A percentile compares a stretch with the other conserved stretches of the same genome.
phyloP scores from a whole-genome alignment of 352 stramenopile species.

The Pythium aquatile region DNA sequence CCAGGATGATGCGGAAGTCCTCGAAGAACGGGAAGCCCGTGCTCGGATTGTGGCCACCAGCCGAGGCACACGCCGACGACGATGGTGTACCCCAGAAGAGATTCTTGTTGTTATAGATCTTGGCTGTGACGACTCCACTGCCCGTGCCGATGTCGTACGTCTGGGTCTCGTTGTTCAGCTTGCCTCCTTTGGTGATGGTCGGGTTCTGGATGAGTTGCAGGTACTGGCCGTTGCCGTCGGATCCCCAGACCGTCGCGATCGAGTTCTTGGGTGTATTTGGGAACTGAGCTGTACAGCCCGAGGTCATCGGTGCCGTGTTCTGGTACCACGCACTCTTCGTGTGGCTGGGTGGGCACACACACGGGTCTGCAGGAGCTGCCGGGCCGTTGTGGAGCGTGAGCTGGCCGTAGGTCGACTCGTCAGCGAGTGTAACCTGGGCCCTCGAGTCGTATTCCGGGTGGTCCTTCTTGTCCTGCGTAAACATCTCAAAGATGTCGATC shows the following conservation, averaged over 20 bases:
- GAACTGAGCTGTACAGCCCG: slow-evolving; percentile 68
- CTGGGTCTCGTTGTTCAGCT: slow-evolving; percentile 34
- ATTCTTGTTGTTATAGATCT: slow-evolving; percentile 81
- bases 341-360: slow-evolving; percentile 48
- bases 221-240: slow-evolving; percentile 58
- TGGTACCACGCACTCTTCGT: slow-evolving; percentile 60
- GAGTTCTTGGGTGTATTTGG: slow-evolving; percentile 52
- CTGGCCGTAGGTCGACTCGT: slow-evolving; percentile 60
- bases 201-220: slow-evolving; percentile 75
- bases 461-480: slow-evolving; percentile 53
- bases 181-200: slow-evolving; percentile 55
- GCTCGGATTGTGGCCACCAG: slow-evolving; percentile 54
- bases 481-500: slow-evolving; percentile 85
- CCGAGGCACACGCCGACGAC: slow-evolving; percentile 36
- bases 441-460: slow-evolving; percentile 48
- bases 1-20: slow-evolving; percentile 66
- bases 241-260: slow-evolving; percentile 65
- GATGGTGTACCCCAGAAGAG: slow-evolving; percentile 64
- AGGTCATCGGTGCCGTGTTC: slow-evolving; percentile 58
- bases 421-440: slow-evolving; percentile 37
- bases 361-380: slow-evolving; percentile 34
- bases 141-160: slow-evolving; percentile 62
- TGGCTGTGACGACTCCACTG: slow-evolving; percentile 39
- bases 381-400: slow-evolving; percentile 75
- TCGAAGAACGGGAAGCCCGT: slow-evolving; percentile 80